Evolutionary conservation across 768 basidiomycete genomes (phyloP), one percentile per base, ranked within the genome.

Genomic region (button mushroom (Agaricus bisporus)): DNA sequence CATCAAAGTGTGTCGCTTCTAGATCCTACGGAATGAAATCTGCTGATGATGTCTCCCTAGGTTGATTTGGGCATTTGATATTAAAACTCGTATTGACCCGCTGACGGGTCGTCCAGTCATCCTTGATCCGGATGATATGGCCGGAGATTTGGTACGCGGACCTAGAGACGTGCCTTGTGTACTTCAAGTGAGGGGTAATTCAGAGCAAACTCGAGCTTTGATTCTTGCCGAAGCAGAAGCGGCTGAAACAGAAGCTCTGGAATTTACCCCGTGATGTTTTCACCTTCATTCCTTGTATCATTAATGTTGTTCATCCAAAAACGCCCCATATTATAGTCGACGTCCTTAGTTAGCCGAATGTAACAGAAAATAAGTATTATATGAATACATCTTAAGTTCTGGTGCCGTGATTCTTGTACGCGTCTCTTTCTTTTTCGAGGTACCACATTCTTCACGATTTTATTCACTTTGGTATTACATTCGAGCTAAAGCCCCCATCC

Each of bases 11-110:
- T 17, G 52, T 41, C 25, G 8, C 41, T 11, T 15, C 20, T 22
- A 7, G 4, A 14, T 38, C 12, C 5, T 12, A 12, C 37, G 5
- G 5, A 12, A 4, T 12, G 4, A 38, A 17, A 12, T 12, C 4
- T 38, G 5, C 12, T 7, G 11, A 8, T 1, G 5, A 17, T 5
- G 6, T 14, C 38, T 17, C 12, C 1, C 17, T 15, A 65, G 62
- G 49, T 46, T 63, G 1, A 51, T 65, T 2, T 65, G 64, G 64
- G 61, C 60, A 2, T 63, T 60, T 48, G 45, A 62, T 29, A 55
- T 65, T 28, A 3, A 43, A 10, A 61, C 60, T 1, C 25, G 46
- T 2, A 56, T 35, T 4, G 56, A 62, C 49, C 14, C 20, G 6
- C 18, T 43, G 41, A 20, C 48, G 3, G 61, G 60, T 22, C 54